These are phyloP conservation scores for Pichia gijzeniarum DNA, from an alignment of 805 yeast genomes.

Conservation along the genomic window DNA sequence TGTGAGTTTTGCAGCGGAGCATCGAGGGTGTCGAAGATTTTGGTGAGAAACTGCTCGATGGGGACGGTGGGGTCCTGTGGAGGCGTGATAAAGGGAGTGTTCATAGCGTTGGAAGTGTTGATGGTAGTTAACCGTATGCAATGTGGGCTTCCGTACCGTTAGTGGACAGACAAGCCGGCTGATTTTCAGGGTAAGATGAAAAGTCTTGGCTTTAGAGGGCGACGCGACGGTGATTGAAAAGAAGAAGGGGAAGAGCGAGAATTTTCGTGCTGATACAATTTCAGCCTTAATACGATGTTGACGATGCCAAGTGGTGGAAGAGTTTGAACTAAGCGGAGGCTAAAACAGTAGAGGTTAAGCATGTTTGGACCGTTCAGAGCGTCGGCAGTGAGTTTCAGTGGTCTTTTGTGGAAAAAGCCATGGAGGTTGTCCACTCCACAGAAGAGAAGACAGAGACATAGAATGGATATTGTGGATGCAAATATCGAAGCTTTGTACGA, in stretches of 20 bases:
- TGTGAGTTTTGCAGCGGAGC: conserved; percentile 9
- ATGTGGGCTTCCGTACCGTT: too few relatives aligned
- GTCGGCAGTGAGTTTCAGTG: conserved; percentile 53
- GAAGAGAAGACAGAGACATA: conserved; percentile 75
- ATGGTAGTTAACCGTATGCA: too few relatives aligned
- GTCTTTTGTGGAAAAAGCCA: conserved; percentile 74
- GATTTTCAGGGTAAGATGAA: too few relatives aligned
- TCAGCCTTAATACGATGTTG: too few relatives aligned
- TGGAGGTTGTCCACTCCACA: conserved; percentile 75
- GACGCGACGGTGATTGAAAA: too few relatives aligned
- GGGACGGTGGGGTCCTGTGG: conserved; percentile 1
- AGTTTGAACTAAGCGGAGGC: too few relatives aligned
- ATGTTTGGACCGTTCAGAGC: conserved; percentile 60
- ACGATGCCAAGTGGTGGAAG: too few relatives aligned
- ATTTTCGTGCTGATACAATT: too few relatives aligned
- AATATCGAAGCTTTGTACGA: conserved; percentile 61
- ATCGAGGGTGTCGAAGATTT: conserved; percentile 25
- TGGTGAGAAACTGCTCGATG: conserved; percentile 19
- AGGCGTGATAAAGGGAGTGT: not conserved
- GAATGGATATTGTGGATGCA: conserved; percentile 76
- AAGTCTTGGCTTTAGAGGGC: too few relatives aligned
- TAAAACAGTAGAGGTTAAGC: too few relatives aligned
- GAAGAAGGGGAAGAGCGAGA: too few relatives aligned
- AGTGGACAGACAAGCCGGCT: too few relatives aligned
- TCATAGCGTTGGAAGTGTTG: not conserved